Conservation (phyloP, 352 stramenopile species). For the Pseudoperonospora humuli region DNA sequence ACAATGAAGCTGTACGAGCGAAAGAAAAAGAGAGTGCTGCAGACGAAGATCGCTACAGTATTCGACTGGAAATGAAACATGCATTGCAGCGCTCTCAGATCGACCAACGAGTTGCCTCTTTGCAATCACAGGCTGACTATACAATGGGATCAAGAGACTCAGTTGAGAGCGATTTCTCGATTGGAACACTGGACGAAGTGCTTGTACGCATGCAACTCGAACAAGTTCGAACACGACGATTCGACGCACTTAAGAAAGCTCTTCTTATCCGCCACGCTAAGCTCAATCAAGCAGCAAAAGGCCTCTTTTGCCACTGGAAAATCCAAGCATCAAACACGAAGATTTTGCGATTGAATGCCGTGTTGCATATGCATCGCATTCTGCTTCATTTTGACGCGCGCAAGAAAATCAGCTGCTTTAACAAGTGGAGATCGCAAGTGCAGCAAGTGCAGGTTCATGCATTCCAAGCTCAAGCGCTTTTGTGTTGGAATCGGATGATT, state of each 20-base stretch:
- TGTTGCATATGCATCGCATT: constrained; percentile 38
- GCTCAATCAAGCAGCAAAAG: constrained; percentile 13
- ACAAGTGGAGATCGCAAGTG: constrained; percentile 33
- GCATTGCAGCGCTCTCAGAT: constrained; percentile 49
- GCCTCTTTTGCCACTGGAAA: too few relatives aligned
- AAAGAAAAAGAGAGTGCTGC: constrained; percentile 45
- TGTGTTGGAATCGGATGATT: constrained; percentile 63
- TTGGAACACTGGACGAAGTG: constrained; percentile 50
- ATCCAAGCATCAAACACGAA: too few relatives aligned
- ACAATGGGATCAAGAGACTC: too few relatives aligned
- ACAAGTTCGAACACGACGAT: constrained; percentile 48
- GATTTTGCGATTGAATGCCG: constrained; percentile 26
- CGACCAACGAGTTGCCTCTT: constrained; percentile 47
- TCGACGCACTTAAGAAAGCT: constrained; percentile 54
- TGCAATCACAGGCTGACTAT: constrained; percentile 30
- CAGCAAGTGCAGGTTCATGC: constrained; percentile 27
- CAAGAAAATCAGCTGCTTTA: constrained; percentile 25
- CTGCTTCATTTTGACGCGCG: constrained; percentile 26
- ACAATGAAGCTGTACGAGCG: constrained; percentile 43
- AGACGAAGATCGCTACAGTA: constrained; percentile 62
- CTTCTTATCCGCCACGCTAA: constrained; percentile 46
- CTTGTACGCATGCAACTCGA: constrained; percentile 60
- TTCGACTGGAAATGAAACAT: constrained; percentile 56
- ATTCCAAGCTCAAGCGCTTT: constrained; percentile 36
- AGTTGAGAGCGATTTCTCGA: constrained; percentile 35